Conservation (phyloP, 148 eudicot species). For the Limonium bicolor region DNA sequence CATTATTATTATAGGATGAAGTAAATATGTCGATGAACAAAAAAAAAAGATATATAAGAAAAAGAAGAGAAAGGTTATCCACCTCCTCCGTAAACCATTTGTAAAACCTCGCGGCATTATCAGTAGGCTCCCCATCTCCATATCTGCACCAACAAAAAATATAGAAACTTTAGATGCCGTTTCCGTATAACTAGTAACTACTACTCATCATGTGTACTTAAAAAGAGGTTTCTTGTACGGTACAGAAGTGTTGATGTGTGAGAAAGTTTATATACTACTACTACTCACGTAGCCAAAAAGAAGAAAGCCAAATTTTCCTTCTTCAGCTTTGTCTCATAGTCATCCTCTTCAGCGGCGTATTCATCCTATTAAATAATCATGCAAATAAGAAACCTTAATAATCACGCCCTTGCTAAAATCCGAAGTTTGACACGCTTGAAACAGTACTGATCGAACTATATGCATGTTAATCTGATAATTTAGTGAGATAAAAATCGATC, state of each 20-base stretch:
- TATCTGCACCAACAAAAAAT: constrained; percentile 36
- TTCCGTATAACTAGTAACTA: no score
- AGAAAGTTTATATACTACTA: background rate
- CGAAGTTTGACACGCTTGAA: no score
- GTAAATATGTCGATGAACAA: no score
- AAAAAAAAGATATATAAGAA: background rate
- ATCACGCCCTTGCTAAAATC: no score
- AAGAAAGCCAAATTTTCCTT: constrained; percentile 72
- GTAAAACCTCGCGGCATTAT: constrained; percentile 90
- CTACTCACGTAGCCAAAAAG: constrained; percentile 84
- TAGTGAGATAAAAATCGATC: no score
- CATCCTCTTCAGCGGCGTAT: constrained; percentile 86
- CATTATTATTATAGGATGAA: no score
- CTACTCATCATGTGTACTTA: no score
- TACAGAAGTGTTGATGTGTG: background rate
- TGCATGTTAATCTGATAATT: no score
- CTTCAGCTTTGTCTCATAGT: constrained; percentile 75
- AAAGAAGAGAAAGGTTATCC: background rate
- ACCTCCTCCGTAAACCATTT: constrained; percentile 87
- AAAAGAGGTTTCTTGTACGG: no score
- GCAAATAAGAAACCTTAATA: no score
- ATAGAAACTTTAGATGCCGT: background rate
- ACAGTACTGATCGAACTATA: no score
- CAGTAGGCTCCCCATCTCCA: constrained; percentile 99
- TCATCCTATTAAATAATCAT: constrained; percentile 43